Evolutionary conservation across 305 asterid species (phyloP).

Genomic region (Fraxinus paxiana): DNA sequence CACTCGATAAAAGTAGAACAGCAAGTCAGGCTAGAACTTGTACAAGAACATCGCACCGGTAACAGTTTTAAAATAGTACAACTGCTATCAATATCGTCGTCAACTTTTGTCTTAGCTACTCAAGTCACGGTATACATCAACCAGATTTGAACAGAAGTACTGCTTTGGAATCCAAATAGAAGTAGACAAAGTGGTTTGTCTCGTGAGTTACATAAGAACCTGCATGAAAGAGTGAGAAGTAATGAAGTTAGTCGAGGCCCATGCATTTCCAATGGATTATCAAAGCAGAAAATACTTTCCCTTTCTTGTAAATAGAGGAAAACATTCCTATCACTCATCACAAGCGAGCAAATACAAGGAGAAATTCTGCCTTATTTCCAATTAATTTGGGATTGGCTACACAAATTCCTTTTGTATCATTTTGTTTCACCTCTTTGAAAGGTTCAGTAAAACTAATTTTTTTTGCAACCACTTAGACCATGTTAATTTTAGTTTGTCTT

Average conservation of each 20-base stretch:
- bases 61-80: slow-evolving; percentile 41
- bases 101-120: not conserved
- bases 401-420: not conserved
- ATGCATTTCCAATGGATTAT: not conserved
- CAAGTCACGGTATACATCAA: slow-evolving; percentile 34
- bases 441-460: not conserved
- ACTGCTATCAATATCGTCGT: slow-evolving; percentile 5
- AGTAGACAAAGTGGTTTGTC: slow-evolving; percentile 96
- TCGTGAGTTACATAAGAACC: slow-evolving; percentile 98
- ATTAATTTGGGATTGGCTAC: not conserved
- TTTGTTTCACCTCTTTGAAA: not conserved
- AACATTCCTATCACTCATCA: not conserved
- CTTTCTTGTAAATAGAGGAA: not conserved
- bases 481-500: not conserved
- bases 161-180: slow-evolving; percentile 94
- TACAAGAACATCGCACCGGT: slow-evolving; percentile 21
- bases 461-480: not conserved
- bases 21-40: not conserved
- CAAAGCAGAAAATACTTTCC: not conserved
- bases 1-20: not conserved
- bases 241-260: slow-evolving; percentile 2
- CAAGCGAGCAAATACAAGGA: not conserved
- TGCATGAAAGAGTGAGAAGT: slow-evolving; percentile 19
- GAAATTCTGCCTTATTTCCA: not conserved
- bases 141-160: slow-evolving; percentile 94